Base-by-base conservation (phyloP, 2,329 filamentous ascomycete species). In the Lasiodiplodia hormozganensis region DNA sequence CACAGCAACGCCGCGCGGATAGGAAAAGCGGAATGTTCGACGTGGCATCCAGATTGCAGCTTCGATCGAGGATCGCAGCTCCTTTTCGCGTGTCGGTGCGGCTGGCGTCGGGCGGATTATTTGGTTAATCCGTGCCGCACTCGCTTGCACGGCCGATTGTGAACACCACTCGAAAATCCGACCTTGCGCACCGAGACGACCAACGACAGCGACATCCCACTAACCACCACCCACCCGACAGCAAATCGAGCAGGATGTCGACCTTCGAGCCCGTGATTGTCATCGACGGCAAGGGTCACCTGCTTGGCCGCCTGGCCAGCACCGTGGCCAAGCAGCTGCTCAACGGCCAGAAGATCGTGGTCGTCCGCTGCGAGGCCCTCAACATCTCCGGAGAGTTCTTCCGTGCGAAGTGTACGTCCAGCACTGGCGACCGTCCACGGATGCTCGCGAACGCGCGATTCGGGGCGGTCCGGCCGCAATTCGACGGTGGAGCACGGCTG, bases 351-450 rank as follows among this genome's bases (percentile, higher is more conserved):
- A 98, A 98, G 92, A 96, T 99, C 83, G 95, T 98, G 81, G 88
- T 99, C 79, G 96, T 99, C 84, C 93, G 96, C 89, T 96, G 92
- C 87, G 96, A 99, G 88, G 94, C 93, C 80, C 90, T 99, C 85
- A 99, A 99, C 91, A 99, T 99, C 90, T 99, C 96, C 78, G 96
- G 96, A 87, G 96, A 98, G 89, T 99, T 99, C 93, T 99, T 99
- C 92, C 94, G 96, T 85, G 91, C 95, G 78, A 99, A 99, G 92
- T 92, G 96, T 99, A 97, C 86, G 95, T 97, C 73, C 69, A 58
- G 69, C 70, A 51, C 43, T 23, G 34, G 38, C 51, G 57, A 69
- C 40, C 53, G 18, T 51, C n/a, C 23, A 38, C 16, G 31, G 25
- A 28, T n/a, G 60, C 43, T 36, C n/a, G 28, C 25, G 28, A 34